A percentile compares a stretch with the other conserved stretches of the same genome.
These are phyloP conservation scores for Aspergillus pseudoterreus DNA, from an alignment of 2,329 filamentous ascomycete genomes.

Conservation along the genomic window DNA sequence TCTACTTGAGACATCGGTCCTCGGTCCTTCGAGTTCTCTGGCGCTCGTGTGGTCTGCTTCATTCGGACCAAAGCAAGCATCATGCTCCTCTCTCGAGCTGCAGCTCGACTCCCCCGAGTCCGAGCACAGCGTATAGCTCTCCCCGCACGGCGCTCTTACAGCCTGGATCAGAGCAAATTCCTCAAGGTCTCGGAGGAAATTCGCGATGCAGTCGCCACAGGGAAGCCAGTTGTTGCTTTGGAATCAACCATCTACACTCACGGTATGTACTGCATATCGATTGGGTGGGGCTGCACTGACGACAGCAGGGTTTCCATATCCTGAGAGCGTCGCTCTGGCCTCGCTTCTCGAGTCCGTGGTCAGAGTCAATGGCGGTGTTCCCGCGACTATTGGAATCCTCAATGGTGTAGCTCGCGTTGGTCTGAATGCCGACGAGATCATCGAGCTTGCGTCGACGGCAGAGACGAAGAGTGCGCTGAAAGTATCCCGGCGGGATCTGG, in stretches of 20 bases:
- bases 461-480: conserved; percentile 69
- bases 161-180: conserved; percentile 43
- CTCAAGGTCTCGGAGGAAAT: conserved; percentile 80
- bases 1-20: conserved; percentile 7
- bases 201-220: conserved; percentile 66
- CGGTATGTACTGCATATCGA: conserved; percentile 45
- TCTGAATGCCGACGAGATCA: conserved; percentile 67
- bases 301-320: conserved; percentile 61
- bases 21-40: neutral
- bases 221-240: conserved; percentile 82
- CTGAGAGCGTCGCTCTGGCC: conserved; percentile 72
- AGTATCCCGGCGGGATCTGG: conserved; percentile 81
- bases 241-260: conserved; percentile 98
- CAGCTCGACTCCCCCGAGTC: conserved; percentile 16
- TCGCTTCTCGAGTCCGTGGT: conserved; percentile 76
- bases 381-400: conserved; percentile 85
- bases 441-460: conserved; percentile 63
- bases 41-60: no score
- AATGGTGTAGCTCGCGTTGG: conserved; percentile 81
- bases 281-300: conserved; percentile 3
- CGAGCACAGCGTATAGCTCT: conserved; percentile 5
- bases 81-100: conserved; percentile 21
- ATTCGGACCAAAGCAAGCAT: neutral
- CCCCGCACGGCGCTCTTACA: conserved; percentile 23
- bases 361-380: conserved; percentile 74